These are phyloP conservation scores for Candida insectalens DNA, from an alignment of 805 yeast species.

Conservation along the genomic window DNA sequence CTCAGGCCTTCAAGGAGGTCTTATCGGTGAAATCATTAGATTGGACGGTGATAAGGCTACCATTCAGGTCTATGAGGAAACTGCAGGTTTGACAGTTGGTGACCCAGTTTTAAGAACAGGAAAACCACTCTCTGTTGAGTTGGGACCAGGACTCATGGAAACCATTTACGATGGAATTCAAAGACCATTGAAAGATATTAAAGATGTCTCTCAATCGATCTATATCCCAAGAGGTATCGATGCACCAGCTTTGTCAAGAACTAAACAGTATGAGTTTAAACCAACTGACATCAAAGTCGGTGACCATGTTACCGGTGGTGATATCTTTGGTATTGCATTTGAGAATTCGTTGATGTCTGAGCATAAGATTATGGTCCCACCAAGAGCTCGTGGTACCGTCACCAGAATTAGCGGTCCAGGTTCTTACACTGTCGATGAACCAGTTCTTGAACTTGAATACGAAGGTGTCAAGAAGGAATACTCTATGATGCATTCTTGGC, in stretches of 20 bases:
- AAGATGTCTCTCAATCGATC: slow-evolving; percentile 79
- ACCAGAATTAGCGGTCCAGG: slow-evolving; percentile 85
- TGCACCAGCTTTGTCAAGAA: slow-evolving; percentile 89
- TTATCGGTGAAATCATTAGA: slow-evolving; percentile 98
- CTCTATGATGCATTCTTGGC: slow-evolving; percentile 99
- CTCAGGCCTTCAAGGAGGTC: slow-evolving; percentile 89
- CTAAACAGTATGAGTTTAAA: slow-evolving; percentile 72
- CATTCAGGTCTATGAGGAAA: slow-evolving; percentile 97
- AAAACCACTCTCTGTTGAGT: slow-evolving; percentile 95
- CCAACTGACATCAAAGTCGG: slow-evolving; percentile 79
- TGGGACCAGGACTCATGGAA: slow-evolving; percentile 99
- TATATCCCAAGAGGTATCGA: slow-evolving; percentile 98
- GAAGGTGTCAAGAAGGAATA: slow-evolving; percentile 74
- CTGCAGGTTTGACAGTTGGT: slow-evolving; percentile 98
- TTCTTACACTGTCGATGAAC: slow-evolving; percentile 82
- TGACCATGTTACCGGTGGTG: slow-evolving; percentile 98
- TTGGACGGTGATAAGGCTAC: slow-evolving; percentile 96
- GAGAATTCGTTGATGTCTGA: slow-evolving; percentile 90
- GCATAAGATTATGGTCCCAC: slow-evolving; percentile 93
- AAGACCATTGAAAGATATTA: slow-evolving; percentile 93
- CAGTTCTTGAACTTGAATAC: slow-evolving; percentile 87
- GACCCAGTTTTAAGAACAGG: slow-evolving; percentile 98
- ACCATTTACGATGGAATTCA: slow-evolving; percentile 99
- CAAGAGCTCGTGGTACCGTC: slow-evolving; percentile 97
- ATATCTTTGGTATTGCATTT: slow-evolving; percentile 84